These are phyloP conservation scores for Fraxinus platypoda DNA, from an alignment of 305 asterid species.

Conservation along the genomic window DNA sequence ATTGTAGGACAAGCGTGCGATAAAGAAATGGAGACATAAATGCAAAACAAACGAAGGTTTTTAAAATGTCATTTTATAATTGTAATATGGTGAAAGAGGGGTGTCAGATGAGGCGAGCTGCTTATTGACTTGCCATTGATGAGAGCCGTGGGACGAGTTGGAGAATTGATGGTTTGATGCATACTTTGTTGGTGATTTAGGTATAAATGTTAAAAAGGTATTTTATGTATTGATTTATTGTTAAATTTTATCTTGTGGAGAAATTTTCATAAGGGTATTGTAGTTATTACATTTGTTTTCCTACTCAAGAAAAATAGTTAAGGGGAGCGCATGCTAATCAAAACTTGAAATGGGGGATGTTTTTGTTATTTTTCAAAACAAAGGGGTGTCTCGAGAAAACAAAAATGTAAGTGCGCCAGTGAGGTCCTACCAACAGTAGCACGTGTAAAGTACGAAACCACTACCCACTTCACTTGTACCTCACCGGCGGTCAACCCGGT, in stretches of 20 bases:
- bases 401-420: not conserved
- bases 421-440: not conserved
- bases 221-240: not conserved
- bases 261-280: not conserved
- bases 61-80: no score
- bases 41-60: no score
- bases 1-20: not conserved
- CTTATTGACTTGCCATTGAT: not conserved
- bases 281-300: not conserved
- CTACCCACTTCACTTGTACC: not conserved
- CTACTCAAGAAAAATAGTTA: not conserved
- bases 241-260: not conserved
- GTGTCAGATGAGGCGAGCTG: no score
- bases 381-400: not conserved
- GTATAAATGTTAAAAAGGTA: not conserved
- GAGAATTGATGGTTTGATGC: not conserved
- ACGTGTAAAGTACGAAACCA: slow-evolving; percentile 2
- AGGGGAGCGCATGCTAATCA: not conserved
- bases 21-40: no score
- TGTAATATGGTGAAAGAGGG: no score
- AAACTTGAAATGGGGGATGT: not conserved
- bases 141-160: not conserved
- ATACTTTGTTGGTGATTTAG: not conserved
- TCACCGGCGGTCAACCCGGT: not conserved
- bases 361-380: not conserved